Percentiles rank a stretch among this genome's conserved stretches.
phyloP scores from a whole-genome alignment of 441 rosid genomes.

The Pelargonium fulgidum region DNA sequence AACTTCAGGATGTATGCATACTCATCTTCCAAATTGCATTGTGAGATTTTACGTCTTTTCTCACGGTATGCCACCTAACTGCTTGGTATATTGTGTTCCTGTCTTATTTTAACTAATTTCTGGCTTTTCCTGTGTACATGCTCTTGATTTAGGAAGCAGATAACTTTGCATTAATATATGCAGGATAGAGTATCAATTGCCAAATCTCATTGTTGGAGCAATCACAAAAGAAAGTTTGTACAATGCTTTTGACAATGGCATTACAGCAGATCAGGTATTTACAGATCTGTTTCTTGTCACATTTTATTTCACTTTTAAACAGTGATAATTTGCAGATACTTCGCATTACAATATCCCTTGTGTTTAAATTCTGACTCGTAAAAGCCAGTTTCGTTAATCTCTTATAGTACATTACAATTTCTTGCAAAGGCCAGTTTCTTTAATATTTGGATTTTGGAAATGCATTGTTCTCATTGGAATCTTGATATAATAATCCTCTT shows the following conservation, averaged over 20 bases:
- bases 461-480: too few species aligned
- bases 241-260: slow-evolving; percentile 85
- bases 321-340: too few species aligned
- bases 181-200: slow-evolving; percentile 94
- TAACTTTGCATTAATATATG: slow-evolving; percentile 22
- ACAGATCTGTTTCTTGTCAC: neutral
- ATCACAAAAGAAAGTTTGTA: slow-evolving; percentile 89
- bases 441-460: too few species aligned
- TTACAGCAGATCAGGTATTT: slow-evolving; percentile 74
- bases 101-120: neutral
- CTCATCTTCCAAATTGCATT: slow-evolving; percentile 84
- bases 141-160: neutral
- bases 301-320: neutral
- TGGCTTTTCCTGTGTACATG: neutral
- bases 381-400: too few species aligned
- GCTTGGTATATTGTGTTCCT: slow-evolving; percentile 10
- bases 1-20: slow-evolving; percentile 89
- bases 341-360: too few species aligned
- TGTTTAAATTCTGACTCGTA: too few species aligned
- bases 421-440: too few species aligned
- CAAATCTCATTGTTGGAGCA: slow-evolving; percentile 83
- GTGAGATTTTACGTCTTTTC: slow-evolving; percentile 84
- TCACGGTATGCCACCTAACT: slow-evolving; percentile 44
- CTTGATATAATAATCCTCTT: too few species aligned
- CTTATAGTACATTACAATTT: too few species aligned